Base-by-base conservation (phyloP, 129 eudicot genomes). In the Lonicera japonica region DNA sequence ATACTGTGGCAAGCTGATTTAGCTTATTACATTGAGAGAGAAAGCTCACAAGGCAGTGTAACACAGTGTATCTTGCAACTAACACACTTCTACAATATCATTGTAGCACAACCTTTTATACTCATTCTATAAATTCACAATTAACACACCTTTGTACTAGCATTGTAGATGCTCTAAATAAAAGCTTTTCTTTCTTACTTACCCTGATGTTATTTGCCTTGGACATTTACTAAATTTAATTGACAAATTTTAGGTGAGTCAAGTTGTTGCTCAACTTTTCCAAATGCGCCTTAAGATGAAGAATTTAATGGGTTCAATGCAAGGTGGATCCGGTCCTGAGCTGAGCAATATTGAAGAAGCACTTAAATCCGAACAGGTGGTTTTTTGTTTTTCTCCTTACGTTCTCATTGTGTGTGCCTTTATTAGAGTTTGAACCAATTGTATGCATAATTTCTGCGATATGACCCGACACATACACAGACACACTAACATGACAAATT, bases 221-320 rank as follows among this genome's bases (percentile, higher is more conserved):
- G n/a, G n/a, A n/a, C n/a, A n/a, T n/a, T 29, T 38, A 39, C 50
- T 54, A 21, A 40, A 17, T 41, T 17, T 46, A 17, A 16, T 36
- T 38, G 62, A 15, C 5, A 36, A n/a, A 36, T 50, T 65, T 58
- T 73, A 92, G 99, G 99, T 92, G 74, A 88, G 86, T 72, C 95
- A 88, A 80, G 86, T 92, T 65, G 95, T 92, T 52, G 91, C 99
- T 63, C 95, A 87, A 73, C 73, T 92, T 36, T 92, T 87, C 68
- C 95, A 92, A 82, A 92, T 92, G 99, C 95, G 99, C 12, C 89
- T 72, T 43, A 81, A 83, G 7, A 92, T 92, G 99, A 92, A 92
- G 82, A 87, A 92, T 62, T 65, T 92, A 56, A 80, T 85, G 95
- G 91, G 95, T 25, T 81, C 75, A 17, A 92, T 92, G 99, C 86